Conservation (phyloP, 495 filamentous ascomycete species). For the Hypomontagnella submonticulosa region DNA sequence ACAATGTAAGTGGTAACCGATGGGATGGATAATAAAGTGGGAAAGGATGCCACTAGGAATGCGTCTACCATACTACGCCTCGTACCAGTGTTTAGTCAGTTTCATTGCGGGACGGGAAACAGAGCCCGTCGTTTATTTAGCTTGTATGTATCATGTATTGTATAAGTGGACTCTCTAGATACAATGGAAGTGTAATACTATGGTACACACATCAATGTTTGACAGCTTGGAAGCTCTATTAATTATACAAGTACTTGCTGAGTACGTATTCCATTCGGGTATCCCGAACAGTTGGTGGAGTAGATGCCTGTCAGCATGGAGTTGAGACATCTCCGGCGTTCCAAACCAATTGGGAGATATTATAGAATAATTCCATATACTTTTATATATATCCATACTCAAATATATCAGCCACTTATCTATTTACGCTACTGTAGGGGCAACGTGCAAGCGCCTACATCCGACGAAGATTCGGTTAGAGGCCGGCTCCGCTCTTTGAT, state of each 20-base stretch:
- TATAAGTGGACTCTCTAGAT: background rate
- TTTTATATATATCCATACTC: too few relatives aligned
- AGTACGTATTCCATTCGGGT: slow-evolving; percentile 20
- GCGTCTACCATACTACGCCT: slow-evolving; percentile 2
- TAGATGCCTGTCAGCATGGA: slow-evolving; percentile 16
- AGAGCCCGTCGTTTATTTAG: background rate
- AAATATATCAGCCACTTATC: too few relatives aligned
- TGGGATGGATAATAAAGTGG: slow-evolving; percentile 45
- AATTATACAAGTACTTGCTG: background rate
- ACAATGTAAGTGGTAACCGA: slow-evolving; percentile 41
- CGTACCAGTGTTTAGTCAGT: slow-evolving; percentile 1
- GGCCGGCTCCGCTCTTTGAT: slow-evolving; percentile 31
- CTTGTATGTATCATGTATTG: background rate
- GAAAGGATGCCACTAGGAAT: slow-evolving; percentile 11
- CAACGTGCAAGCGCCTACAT: slow-evolving; percentile 6
- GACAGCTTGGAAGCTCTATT: background rate
- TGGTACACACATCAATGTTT: background rate
- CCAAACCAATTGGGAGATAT: slow-evolving; percentile 20
- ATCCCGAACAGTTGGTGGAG: slow-evolving; percentile 28
- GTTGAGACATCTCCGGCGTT: slow-evolving; percentile 26
- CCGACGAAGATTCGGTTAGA: slow-evolving; percentile 29
- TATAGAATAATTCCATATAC: slow-evolving; percentile 26
- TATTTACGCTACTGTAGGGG: background rate
- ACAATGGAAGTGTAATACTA: too few relatives aligned
- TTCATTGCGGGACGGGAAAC: slow-evolving; percentile 15